Conservation (phyloP, 2,329 filamentous ascomycete species). For the Pseudogymnoascus destructans region DNA sequence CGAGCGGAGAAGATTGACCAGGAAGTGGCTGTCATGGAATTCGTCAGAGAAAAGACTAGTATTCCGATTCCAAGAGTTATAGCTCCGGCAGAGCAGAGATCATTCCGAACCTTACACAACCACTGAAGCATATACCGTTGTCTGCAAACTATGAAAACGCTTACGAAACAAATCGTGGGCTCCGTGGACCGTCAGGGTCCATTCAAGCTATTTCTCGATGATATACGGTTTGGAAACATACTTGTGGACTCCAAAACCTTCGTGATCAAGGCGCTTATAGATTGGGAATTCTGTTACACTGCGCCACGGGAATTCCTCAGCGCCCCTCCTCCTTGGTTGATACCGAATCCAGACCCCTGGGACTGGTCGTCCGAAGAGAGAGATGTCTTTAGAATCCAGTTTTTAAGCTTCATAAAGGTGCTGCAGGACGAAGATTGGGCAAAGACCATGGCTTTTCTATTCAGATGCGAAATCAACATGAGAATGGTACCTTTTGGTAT, state of each 20-base stretch:
- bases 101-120: background rate
- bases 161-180: background rate
- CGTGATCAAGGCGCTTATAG: conserved; percentile 27
- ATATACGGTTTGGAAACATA: conserved; percentile 27
- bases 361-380: background rate
- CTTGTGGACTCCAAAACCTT: conserved; percentile 20
- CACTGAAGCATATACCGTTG: background rate
- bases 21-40: conserved; percentile 14
- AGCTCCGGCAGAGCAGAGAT: conserved; percentile 9
- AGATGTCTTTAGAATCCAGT: background rate
- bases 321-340: conserved; percentile 30
- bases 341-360: conserved; percentile 28
- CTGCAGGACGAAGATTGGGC: background rate
- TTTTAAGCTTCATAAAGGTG: background rate
- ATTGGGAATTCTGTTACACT: conserved; percentile 31
- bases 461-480: background rate
- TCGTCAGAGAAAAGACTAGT: conserved; percentile 13
- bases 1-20: conserved; percentile 14
- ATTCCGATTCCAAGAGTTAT: conserved; percentile 14
- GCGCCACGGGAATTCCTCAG: conserved; percentile 27
- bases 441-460: background rate
- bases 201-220: conserved; percentile 27
- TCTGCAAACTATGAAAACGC: background rate
- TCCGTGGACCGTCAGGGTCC: background rate
- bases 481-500: background rate